Conservation (phyloP, 345 rosid species). For the Alliaria petiolata region DNA sequence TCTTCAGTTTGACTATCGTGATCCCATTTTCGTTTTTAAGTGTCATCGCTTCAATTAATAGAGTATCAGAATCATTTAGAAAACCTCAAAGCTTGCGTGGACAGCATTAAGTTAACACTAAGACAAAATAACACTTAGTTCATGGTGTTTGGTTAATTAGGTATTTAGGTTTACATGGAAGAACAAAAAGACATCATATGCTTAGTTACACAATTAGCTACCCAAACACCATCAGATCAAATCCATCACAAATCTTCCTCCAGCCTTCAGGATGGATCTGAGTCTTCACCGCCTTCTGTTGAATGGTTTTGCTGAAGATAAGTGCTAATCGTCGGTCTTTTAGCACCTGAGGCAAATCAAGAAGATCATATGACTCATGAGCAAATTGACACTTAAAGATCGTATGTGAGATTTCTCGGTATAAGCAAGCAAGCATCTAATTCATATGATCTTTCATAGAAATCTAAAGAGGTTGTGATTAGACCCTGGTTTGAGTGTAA, state of each 20-base stretch:
- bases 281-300: conserved; percentile 24
- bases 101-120: conserved; percentile 1
- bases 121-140: not conserved
- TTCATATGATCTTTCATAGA: not conserved
- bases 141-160: too few relatives aligned
- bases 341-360: conserved; percentile 22
- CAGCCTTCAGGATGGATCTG: not conserved
- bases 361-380: not conserved
- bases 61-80: not conserved
- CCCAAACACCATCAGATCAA: conserved; percentile 1
- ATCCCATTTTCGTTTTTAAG: too few relatives aligned
- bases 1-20: too few relatives aligned
- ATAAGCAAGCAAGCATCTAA: not conserved
- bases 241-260: conserved; percentile 13
- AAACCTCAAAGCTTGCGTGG: not conserved
- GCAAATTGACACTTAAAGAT: not conserved
- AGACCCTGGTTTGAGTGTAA: not conserved
- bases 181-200: not conserved
- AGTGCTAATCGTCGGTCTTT: conserved; percentile 16
- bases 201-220: conserved; percentile 19
- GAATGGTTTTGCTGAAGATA: conserved; percentile 20
- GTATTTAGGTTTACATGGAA: not conserved
- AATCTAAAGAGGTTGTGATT: not conserved
- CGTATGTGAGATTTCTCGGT: not conserved
- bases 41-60: too few relatives aligned